These are phyloP conservation scores for Dothideomycetes sp. DNA, from an alignment of 2,329 filamentous ascomycete genomes.

Conservation along the genomic window DNA sequence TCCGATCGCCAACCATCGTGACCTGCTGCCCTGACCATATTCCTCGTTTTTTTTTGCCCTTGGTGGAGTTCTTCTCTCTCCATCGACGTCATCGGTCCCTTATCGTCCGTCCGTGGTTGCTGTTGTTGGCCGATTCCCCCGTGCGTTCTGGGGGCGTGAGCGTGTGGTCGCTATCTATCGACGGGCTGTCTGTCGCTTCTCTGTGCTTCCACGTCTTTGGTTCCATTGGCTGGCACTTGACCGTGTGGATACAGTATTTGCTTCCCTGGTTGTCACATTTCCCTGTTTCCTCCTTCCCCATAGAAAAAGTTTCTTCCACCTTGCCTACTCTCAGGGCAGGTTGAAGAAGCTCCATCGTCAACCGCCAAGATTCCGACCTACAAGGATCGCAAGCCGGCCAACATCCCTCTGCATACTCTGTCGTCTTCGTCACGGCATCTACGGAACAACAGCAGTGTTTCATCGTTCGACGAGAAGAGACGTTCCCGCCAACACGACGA, in stretches of 20 bases:
- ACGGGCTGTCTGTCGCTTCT: not conserved
- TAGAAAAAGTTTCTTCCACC: slow-evolving; percentile 2
- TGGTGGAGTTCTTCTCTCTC: too few relatives aligned
- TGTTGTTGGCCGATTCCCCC: slow-evolving; percentile 4
- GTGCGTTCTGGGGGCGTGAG: not conserved
- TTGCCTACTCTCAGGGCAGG: slow-evolving; percentile 9
- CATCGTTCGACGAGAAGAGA: slow-evolving; percentile 39
- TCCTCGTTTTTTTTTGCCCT: slow-evolving; percentile 1
- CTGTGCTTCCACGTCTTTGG: too few relatives aligned
- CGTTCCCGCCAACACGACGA: slow-evolving; percentile 38
- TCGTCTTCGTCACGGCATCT: slow-evolving; percentile 34
- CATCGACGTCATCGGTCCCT: slow-evolving; percentile 8
- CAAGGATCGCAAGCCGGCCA: slow-evolving; percentile 60
- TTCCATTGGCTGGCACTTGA: too few relatives aligned
- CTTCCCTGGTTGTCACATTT: too few relatives aligned
- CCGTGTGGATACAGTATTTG: too few relatives aligned
- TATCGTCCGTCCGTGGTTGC: too few relatives aligned
- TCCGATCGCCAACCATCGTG: slow-evolving; percentile 1
- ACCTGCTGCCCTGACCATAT: slow-evolving; percentile 2
- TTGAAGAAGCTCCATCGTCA: slow-evolving; percentile 3
- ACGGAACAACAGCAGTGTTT: slow-evolving; percentile 27
- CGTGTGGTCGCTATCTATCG: slow-evolving; percentile 1
- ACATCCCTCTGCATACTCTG: slow-evolving; percentile 79
- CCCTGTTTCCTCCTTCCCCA: not conserved
- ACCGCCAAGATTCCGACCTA: slow-evolving; percentile 73